Evolutionary conservation across 805 yeast genomes (phyloP), one percentile per base, ranked within the genome.

Genomic region (Cyberlindnera suaveolens): DNA sequence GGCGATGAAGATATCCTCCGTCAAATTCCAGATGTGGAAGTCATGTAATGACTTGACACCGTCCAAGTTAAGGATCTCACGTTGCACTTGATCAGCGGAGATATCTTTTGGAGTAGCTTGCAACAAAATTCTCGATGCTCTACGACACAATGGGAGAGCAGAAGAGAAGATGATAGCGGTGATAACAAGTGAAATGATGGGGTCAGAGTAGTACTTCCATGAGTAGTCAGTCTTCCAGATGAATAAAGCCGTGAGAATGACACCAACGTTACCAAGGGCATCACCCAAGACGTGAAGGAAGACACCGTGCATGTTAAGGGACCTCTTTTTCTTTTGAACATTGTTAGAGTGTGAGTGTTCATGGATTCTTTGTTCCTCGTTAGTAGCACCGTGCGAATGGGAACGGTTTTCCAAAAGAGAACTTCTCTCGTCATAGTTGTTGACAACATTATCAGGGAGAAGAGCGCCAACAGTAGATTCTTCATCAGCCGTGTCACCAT

Each of bases 231-330:
- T 88, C 62, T 85, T 82, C 98, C 97, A 90, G 56, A 91, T 91
- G 56, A 91, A 83, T 31, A 91, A 49, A 3, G 98, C 99, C 2
- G 96, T 82, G 4, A 74, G 62, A 44, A 91, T 93, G 41, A 91
- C 99, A 51, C 98, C 98, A 42, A 91, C 67, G 60, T 91, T 91
- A 49, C 99, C 98, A 44, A 91, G 70, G 1, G 98, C 98, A 64
- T 91, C 99, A 36, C 98, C 98, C 53, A 93, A 49, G 11, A 93
- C 99, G 60, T 91, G 99, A 58, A 91, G 71, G 60, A 87, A 93
- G 3, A 91, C 97, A 50, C 99, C 99, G 56, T 87, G 90, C 97
- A 91, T 91, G 65, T 93, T 91, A 69, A 91, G 70, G n/a, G 96
- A 85, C 58, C 75, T 78, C 29, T 64, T 54, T 41, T 61, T 57